Base-by-base conservation (phyloP, 108 stramenopile species). In the Nannochloropsis oceanica region DNA sequence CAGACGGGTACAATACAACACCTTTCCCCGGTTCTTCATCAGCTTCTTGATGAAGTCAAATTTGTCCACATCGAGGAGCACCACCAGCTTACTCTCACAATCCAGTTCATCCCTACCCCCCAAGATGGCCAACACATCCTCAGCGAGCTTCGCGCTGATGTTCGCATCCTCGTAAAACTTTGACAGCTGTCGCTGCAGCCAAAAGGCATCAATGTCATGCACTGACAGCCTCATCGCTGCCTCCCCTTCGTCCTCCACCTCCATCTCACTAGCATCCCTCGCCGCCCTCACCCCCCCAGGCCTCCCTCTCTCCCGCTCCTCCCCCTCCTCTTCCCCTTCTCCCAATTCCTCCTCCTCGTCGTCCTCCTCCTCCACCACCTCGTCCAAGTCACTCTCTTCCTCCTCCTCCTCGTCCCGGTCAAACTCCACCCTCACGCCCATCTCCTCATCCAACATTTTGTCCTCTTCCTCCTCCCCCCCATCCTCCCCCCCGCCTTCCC, bases 351-450 rank as follows among this genome's bases (percentile, higher is more conserved):
- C 95, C 22, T 89, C 93, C 34, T 92, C 88, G 80, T 95, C 87
- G 22, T 46, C 82, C 42, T 87, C 82, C 43, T 82, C 42, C 43
- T 44, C 27, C 22, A n/a, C 82, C 11, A 89, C 93, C 80, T 93
- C 92, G 44, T 95, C 92, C 13, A 89, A 86, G 22, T 94, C 93
- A 18, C 92, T 90, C 83, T 94, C 95, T 43, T 94, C 95, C n/a
- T 94, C 95, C 59, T 96, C 96, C 42, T 94, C 95, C 14, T 92
- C 94, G 84, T 96, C 96, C 8, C 91, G 94, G 86, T 96, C 95
- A 87, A 99, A 98, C 0, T 97, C 96, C 12, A 99, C 98, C 1
- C 96, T 96, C 59, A 97, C 98, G 50, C 96, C 97, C 93, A 97
- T 97, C 84, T 98, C 96, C 81, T 95, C 95, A 84, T 97, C 96